Evolutionary conservation across 805 yeast genomes (phyloP).

Genomic region (Metschnikowia aberdeeniae): DNA sequence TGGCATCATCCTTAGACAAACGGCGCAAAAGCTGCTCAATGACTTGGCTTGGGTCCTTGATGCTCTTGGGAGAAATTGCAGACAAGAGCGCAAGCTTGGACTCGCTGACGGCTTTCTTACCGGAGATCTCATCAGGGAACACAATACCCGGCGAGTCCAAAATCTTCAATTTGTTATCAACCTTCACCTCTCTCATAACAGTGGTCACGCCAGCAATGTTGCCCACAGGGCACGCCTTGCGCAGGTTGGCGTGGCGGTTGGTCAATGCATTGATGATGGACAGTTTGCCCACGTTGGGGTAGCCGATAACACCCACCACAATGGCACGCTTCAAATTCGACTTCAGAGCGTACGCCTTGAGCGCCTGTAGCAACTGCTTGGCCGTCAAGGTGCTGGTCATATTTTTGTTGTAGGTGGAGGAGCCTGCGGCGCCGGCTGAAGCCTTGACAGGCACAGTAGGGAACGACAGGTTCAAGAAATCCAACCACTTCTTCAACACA

Average conservation of each 20-base stretch:
- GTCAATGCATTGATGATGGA: slow-evolving; percentile 88
- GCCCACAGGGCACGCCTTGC: slow-evolving; percentile 88
- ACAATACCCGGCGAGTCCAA: slow-evolving; percentile 98
- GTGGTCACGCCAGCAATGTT: slow-evolving; percentile 98
- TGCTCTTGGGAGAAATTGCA: slow-evolving; percentile 84
- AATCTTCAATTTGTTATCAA: slow-evolving; percentile 83
- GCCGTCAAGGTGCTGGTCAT: slow-evolving; percentile 72
- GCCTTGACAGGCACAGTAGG: slow-evolving; percentile 91
- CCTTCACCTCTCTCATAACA: slow-evolving; percentile 82
- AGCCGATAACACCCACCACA: slow-evolving; percentile 93
- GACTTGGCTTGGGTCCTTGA: slow-evolving; percentile 81
- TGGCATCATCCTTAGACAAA: slow-evolving; percentile 65
- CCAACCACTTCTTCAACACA: slow-evolving; percentile 79
- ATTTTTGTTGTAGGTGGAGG: slow-evolving; percentile 66
- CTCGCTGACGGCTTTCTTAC: slow-evolving; percentile 43
- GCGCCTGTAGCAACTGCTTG: slow-evolving; percentile 65
- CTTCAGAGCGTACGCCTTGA: slow-evolving; percentile 80
- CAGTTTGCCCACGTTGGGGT: slow-evolving; percentile 96
- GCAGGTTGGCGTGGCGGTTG: slow-evolving; percentile 64
- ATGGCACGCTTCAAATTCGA: slow-evolving; percentile 84
- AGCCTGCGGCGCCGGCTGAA: slow-evolving; percentile 66
- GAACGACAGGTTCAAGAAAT: slow-evolving; percentile 72
- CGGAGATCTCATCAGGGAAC: slow-evolving; percentile 63
- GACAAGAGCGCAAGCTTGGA: slow-evolving; percentile 87
- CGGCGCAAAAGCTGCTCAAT: slow-evolving; percentile 72